Evolutionary conservation across 1,139 yeast genomes (phyloP), one percentile per base, ranked within the genome.

Genomic region (Yamadazyma jaroonii): DNA sequence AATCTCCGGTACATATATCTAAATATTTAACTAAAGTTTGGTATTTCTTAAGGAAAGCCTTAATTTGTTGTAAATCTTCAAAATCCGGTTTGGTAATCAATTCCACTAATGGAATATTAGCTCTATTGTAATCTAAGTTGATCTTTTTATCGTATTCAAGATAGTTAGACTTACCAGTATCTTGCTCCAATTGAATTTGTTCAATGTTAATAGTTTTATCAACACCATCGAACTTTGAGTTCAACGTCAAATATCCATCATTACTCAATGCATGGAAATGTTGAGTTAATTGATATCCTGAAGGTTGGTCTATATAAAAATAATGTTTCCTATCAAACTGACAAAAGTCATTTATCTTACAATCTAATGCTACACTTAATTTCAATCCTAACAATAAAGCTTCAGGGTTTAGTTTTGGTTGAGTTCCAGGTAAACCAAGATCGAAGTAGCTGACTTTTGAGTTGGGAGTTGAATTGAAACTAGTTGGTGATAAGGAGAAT

Each of bases 201-300:
- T 74, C 80, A 28, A 90, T 79, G 4, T 66, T 49, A 6, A 82
- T 78, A 6, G 40, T 51, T 29, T 65, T 64, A 1, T 63, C 57
- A 1, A 79, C 67, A 7, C 77, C 81, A 53, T 88, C 96, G 38
- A 72, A 61, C 29, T 74, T 61, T 17, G 63, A 59, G 9, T 50
- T 58, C 32, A 92, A 57, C 24, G 56, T 57, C 31, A 92, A 36
- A 14, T 43, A 47, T 0, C 98, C 98, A 34, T 75, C 67, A 27
- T 58, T 67, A 1, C 97, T 95, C 35, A 86, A 67, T 1, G 99
- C 97, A 33, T 74, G 72, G 55, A 77, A 88, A 53, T 80, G 86
- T 61, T 92, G 99, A 0, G 99, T 92, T 39, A 92, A 83, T 56
- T 92, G 99, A 58, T 89, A 92, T 0, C 99, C 99, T 37, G 86